Evolutionary conservation across 805 yeast genomes (phyloP).

Genomic region (Metschnikowia aberdeeniae): DNA sequence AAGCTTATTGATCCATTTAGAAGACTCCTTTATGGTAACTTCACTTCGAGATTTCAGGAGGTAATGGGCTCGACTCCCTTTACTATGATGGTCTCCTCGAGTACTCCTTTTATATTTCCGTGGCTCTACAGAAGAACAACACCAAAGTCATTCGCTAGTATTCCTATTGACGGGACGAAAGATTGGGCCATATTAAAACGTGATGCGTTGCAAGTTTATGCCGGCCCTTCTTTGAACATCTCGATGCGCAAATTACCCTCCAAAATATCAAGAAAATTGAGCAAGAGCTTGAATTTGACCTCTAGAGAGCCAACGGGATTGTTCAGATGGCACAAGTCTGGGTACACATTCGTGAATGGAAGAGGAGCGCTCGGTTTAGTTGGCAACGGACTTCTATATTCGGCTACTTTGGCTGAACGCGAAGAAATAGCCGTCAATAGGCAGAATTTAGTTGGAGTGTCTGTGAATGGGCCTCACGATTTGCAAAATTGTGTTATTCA

Average conservation of each 20-base stretch:
- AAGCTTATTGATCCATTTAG: constrained; percentile 37
- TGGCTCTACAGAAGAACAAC: constrained; percentile 15
- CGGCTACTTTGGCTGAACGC: constrained; percentile 38
- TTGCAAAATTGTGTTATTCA: constrained; percentile 37
- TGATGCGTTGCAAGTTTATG: constrained; percentile 45
- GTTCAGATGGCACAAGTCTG: constrained; percentile 29
- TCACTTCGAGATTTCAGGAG: constrained; percentile 43
- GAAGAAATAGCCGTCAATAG: constrained; percentile 49
- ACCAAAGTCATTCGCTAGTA: constrained; percentile 39
- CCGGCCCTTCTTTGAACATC: constrained; percentile 49
- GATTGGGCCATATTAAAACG: constrained; percentile 61
- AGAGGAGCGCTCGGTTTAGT: constrained; percentile 54
- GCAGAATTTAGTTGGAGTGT: constrained; percentile 45
- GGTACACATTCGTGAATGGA: constrained; percentile 50
- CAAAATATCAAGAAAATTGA: constrained; percentile 30
- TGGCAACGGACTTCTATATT: constrained; percentile 53
- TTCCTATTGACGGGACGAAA: constrained; percentile 51
- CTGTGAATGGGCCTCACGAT: constrained; percentile 47
- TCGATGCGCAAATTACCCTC: constrained; percentile 38
- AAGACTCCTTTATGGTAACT: constrained; percentile 42
- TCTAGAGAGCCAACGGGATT: constrained; percentile 39
- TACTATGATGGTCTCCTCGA: constrained; percentile 41
- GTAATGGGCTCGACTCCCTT: constrained; percentile 47
- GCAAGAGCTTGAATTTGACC: constrained; percentile 21
- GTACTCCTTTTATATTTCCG: constrained; percentile 18